These are phyloP conservation scores for Nicotiana attenuata DNA, from an alignment of 257 asterid genomes.

Conservation along the genomic window DNA sequence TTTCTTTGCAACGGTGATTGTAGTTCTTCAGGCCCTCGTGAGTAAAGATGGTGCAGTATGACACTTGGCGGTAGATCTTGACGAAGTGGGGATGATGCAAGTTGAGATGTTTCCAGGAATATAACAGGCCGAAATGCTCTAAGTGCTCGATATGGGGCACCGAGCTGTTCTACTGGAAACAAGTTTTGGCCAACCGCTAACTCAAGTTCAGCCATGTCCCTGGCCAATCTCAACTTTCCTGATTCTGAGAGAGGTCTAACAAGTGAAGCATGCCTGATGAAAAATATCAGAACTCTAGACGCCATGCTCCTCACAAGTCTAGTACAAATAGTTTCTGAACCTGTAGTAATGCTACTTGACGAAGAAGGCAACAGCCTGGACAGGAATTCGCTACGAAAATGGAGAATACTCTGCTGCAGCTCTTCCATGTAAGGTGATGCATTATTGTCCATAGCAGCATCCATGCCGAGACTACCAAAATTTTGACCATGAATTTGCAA, in stretches of 20 bases:
- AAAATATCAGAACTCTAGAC: conserved; percentile 70
- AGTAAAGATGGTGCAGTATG: conserved; percentile 81
- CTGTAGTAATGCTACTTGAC: conserved; percentile 30
- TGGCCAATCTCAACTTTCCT: conserved; percentile 92
- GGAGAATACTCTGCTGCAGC: conserved; percentile 67
- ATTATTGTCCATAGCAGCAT: conserved; percentile 72
- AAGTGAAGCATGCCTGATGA: conserved; percentile 83
- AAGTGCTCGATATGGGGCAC: conserved; percentile 88
- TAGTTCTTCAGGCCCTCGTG: conserved; percentile 87
- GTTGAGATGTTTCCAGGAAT: conserved; percentile 84
- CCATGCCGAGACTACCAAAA: conserved; percentile 64
- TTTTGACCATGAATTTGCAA: conserved; percentile 86
- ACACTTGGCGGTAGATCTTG: conserved; percentile 87
- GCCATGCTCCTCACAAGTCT: conserved; percentile 89
- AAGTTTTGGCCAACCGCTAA: conserved; percentile 77
- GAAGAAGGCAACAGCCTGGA: conserved; percentile 79
- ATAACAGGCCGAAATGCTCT: conserved; percentile 92
- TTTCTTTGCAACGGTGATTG: conserved; percentile 90
- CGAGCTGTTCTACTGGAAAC: conserved; percentile 94
- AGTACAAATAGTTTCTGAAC: conserved; percentile 76
- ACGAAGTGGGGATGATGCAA: conserved; percentile 77
- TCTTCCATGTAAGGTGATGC: conserved; percentile 98
- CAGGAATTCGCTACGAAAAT: conserved; percentile 74
- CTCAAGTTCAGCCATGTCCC: conserved; percentile 97
- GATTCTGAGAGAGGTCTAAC: conserved; percentile 94